These are phyloP conservation scores for Cladobotryum protrusum DNA, from an alignment of 2,329 filamentous ascomycete species.

Conservation along the genomic window DNA sequence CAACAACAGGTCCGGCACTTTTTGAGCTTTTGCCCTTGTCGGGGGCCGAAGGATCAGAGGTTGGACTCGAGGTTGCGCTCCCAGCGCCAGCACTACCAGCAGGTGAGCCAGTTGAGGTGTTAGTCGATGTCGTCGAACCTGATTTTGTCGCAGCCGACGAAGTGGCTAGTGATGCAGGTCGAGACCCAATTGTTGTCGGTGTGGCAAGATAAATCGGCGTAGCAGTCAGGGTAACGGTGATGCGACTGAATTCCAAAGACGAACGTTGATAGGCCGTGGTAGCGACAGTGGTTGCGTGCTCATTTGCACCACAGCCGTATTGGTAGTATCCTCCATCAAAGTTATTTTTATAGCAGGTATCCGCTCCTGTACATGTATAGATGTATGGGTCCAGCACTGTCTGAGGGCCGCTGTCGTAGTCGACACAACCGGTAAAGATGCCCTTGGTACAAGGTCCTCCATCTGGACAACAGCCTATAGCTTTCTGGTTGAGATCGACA, in stretches of 20 bases:
- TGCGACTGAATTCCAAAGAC: constrained; percentile 28
- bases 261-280: constrained; percentile 38
- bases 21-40: constrained; percentile 23
- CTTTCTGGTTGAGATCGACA: constrained; percentile 41
- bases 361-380: constrained; percentile 45
- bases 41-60: constrained; percentile 21
- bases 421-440: constrained; percentile 53
- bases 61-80: constrained; percentile 10
- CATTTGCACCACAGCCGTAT: constrained; percentile 48
- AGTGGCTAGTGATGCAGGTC: neutral
- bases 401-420: constrained; percentile 43
- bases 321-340: constrained; percentile 52
- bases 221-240: constrained; percentile 37
- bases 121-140: neutral
- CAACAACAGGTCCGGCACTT: constrained; percentile 46
- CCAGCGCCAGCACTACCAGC: constrained; percentile 5
- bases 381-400: constrained; percentile 50
- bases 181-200: constrained; percentile 35
- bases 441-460: constrained; percentile 44
- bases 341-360: constrained; percentile 50
- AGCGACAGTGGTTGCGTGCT: constrained; percentile 42
- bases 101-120: neutral
- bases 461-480: constrained; percentile 53
- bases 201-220: constrained; percentile 31
- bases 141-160: neutral